These are phyloP conservation scores for Phytophthora aleatoria DNA, from an alignment of 352 stramenopile genomes.

Conservation along the genomic window DNA sequence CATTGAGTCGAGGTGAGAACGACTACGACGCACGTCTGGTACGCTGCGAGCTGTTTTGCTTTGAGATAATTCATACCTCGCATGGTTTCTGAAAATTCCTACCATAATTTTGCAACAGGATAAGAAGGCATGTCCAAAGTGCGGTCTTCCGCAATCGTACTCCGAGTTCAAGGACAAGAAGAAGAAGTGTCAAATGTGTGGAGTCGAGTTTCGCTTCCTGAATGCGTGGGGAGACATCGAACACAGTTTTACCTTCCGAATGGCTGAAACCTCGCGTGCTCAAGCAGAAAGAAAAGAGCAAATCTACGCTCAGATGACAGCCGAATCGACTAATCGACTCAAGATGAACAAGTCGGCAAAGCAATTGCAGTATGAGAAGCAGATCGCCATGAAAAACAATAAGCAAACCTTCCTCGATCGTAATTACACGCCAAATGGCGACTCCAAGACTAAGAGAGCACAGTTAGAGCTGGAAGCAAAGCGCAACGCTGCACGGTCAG, in stretches of 20 bases:
- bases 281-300: conserved; percentile 57
- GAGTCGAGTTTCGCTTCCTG: conserved; percentile 69
- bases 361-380: conserved; percentile 75
- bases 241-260: conserved; percentile 62
- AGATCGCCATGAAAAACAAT: conserved; percentile 54
- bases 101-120: conserved; percentile 39
- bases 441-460: conserved; percentile 64
- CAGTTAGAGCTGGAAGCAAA: conserved; percentile 54
- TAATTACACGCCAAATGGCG: conserved; percentile 55
- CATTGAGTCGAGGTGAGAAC: conserved; percentile 73
- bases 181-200: conserved; percentile 82
- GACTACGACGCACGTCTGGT: conserved; percentile 72
- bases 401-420: conserved; percentile 66
- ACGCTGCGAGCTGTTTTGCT: neutral
- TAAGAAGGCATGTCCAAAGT: conserved; percentile 83
- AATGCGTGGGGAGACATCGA: conserved; percentile 82
- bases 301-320: conserved; percentile 50
- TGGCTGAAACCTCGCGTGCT: conserved; percentile 46
- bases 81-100: neutral
- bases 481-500: conserved; percentile 18
- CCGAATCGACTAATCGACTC: conserved; percentile 38
- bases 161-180: conserved; percentile 89
- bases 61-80: neutral
- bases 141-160: conserved; percentile 70
- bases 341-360: conserved; percentile 53